Conservation (phyloP, 2,329 filamentous ascomycete species). For the Calonectria pseudoturangicola region DNA sequence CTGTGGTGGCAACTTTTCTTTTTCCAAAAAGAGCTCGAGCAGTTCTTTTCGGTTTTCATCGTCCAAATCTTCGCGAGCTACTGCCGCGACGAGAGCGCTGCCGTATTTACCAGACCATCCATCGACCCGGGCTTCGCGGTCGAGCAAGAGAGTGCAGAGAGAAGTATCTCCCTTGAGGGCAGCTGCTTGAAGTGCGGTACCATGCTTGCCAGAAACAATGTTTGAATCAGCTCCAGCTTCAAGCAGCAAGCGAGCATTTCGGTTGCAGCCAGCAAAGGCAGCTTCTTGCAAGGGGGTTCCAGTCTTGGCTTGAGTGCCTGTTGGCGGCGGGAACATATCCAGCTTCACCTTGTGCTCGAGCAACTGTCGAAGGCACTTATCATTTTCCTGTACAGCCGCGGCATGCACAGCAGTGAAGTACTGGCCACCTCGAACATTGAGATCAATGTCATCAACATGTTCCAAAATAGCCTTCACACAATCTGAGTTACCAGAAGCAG, state of each 20-base stretch:
- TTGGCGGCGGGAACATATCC: slow-evolving; percentile 21
- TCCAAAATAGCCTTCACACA: slow-evolving; percentile 37
- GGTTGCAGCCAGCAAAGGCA: slow-evolving; percentile 38
- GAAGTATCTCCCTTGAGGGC: slow-evolving; percentile 39
- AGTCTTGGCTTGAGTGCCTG: slow-evolving; percentile 6
- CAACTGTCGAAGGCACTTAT: slow-evolving; percentile 37
- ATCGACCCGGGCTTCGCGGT: slow-evolving; percentile 3
- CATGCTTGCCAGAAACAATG: slow-evolving; percentile 37
- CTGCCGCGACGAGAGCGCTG: slow-evolving; percentile 38
- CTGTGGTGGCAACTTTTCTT: slow-evolving; percentile 28
- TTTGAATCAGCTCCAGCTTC: slow-evolving; percentile 37
- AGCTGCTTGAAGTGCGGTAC: slow-evolving; percentile 39
- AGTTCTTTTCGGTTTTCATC: slow-evolving; percentile 31
- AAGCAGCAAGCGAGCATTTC: slow-evolving; percentile 40
- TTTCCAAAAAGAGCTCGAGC: slow-evolving; percentile 33
- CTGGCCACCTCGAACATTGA: slow-evolving; percentile 34
- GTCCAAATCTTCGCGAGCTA: slow-evolving; percentile 27
- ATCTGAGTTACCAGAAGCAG: slow-evolving; percentile 32
- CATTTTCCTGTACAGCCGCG: slow-evolving; percentile 35
- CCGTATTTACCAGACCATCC: slow-evolving; percentile 40
- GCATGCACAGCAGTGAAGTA: slow-evolving; percentile 36
- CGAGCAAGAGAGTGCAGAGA: slow-evolving; percentile 33
- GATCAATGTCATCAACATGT: slow-evolving; percentile 29
- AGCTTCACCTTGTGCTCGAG: slow-evolving; percentile 29
- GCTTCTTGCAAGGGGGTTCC: slow-evolving; percentile 39